Conservation (phyloP, 2,329 filamentous ascomycete genomes). For the Monilinia vaccinii-corymbosi region DNA sequence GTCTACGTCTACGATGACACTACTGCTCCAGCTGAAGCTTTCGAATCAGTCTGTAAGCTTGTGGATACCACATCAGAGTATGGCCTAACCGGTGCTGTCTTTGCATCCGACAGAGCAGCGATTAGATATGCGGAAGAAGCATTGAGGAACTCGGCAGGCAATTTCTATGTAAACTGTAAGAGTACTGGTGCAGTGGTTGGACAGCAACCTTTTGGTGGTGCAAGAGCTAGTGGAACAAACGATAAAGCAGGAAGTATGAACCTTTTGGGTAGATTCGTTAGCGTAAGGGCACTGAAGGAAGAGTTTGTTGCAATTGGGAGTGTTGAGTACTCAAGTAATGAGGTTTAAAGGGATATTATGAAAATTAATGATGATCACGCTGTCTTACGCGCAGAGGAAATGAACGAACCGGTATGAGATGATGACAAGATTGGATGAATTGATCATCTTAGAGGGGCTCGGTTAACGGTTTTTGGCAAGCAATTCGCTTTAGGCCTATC, state of each 20-base stretch:
- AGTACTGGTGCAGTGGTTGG: constrained; percentile 64
- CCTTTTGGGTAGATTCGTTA: constrained; percentile 56
- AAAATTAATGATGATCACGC: not conserved
- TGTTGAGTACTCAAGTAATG: constrained; percentile 65
- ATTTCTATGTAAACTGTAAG: constrained; percentile 84
- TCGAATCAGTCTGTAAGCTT: constrained; percentile 48
- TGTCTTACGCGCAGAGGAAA: not conserved
- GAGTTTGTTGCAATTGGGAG: constrained; percentile 56
- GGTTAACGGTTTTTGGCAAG: not conserved
- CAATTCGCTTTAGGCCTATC: not conserved
- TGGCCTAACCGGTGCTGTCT: constrained; percentile 66
- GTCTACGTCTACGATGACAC: constrained; percentile 71
- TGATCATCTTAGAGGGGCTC: not conserved
- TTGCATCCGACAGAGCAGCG: constrained; percentile 58
- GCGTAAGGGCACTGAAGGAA: constrained; percentile 62
- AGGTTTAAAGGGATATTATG: constrained; percentile 27
- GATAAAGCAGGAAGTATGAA: constrained; percentile 62
- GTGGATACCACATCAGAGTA: constrained; percentile 69
- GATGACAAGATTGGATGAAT: not conserved
- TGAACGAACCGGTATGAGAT: not conserved
- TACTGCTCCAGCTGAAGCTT: constrained; percentile 41
- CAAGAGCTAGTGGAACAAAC: constrained; percentile 60
- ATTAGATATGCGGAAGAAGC: constrained; percentile 61
- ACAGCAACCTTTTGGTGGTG: constrained; percentile 63
- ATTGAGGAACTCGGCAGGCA: constrained; percentile 64